phyloP scores from a whole-genome alignment of 257 asterid species.

The Vinca minor region DNA sequence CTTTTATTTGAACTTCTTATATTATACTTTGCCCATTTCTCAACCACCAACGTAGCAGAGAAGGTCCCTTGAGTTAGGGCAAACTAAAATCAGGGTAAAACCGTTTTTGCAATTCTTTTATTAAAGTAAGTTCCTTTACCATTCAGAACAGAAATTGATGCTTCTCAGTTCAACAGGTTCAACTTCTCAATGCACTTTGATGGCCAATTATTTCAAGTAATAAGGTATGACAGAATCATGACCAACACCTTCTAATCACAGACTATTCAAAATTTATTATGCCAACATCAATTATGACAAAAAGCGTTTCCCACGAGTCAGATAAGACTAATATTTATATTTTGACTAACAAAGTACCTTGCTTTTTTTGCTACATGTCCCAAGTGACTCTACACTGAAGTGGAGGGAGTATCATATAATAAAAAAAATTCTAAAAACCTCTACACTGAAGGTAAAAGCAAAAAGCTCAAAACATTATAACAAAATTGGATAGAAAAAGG shows the following conservation, averaged over 20 bases:
- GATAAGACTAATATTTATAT: no score
- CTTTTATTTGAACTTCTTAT: not conserved
- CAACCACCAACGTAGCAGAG: not conserved
- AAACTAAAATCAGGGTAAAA: not conserved
- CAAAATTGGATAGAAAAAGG: constrained; percentile 3
- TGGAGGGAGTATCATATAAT: not conserved
- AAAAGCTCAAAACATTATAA: not conserved
- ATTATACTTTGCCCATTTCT: not conserved
- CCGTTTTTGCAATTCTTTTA: not conserved
- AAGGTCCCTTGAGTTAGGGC: not conserved
- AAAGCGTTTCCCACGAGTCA: not conserved
- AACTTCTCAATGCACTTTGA: not conserved
- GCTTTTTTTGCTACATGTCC: no score
- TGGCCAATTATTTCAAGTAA: not conserved
- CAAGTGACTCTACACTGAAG: no score
- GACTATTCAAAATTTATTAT: not conserved
- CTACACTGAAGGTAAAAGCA: not conserved
- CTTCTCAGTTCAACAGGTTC: not conserved
- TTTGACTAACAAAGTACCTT: no score
- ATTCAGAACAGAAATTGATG: constrained; percentile 1
- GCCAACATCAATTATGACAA: not conserved
- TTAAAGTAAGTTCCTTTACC: not conserved
- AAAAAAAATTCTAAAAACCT: not conserved
- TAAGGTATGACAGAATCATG: not conserved
- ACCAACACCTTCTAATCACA: not conserved